Percentiles rank a stretch among this genome's conserved stretches.
Evolutionary conservation across 2,329 filamentous ascomycete genomes (phyloP).

Genomic region (Pseudogymnoascus sp.): DNA sequence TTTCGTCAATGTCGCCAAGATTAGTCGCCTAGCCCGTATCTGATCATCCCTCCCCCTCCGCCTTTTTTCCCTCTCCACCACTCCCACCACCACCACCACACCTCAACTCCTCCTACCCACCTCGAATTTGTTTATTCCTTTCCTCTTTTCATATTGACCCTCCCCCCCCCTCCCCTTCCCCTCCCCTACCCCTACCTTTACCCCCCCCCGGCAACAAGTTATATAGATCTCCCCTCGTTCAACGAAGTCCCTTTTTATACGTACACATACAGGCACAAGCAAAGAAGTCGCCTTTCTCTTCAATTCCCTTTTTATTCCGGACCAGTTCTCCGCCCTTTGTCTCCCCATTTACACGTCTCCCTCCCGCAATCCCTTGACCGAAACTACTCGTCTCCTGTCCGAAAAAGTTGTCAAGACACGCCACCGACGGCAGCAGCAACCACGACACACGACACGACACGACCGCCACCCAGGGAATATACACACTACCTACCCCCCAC

Average conservation of each 20-base stretch:
- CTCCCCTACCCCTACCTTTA: neutral
- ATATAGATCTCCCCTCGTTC: neutral
- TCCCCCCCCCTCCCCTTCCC: neutral
- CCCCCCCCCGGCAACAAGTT: neutral
- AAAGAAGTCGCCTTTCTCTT: slow-evolving; percentile 10
- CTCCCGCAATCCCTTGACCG: neutral
- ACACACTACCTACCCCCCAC: slow-evolving; percentile 2
- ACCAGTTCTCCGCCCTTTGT: neutral
- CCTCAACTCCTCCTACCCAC: neutral
- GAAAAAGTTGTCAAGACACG: neutral
- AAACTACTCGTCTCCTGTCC: neutral
- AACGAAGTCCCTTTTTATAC: slow-evolving; percentile 5
- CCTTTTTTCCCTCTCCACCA: neutral
- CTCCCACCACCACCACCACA: neutral
- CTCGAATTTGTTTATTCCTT: neutral
- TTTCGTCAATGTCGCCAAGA: neutral
- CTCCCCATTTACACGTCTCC: neutral
- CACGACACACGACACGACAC: neutral
- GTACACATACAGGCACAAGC: slow-evolving; percentile 12
- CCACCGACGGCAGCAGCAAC: neutral
- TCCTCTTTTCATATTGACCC: neutral
- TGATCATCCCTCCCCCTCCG: neutral
- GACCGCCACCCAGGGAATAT: neutral
- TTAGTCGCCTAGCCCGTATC: neutral
- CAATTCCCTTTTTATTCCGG: neutral